Evolutionary conservation across 78 protist species (phyloP).

Genomic region (Dictyostelium firmibasis): DNA sequence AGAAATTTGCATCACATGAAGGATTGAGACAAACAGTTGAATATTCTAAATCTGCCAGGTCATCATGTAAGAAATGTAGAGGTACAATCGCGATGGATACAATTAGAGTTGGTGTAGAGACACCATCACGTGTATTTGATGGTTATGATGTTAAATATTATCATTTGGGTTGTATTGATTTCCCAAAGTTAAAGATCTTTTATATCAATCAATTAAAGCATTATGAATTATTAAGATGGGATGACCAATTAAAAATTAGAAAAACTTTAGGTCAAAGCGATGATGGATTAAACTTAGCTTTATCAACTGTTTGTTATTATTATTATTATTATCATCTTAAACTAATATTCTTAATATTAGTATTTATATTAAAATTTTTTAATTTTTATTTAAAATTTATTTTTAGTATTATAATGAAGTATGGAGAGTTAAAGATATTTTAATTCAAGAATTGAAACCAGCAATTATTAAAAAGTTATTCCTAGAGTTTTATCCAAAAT

Average conservation of each 20-base stretch:
- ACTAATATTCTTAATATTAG: neutral
- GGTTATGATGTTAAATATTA: constrained; percentile 42
- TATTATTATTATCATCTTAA: neutral
- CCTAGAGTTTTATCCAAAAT: constrained; percentile 1
- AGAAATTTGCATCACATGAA: neutral
- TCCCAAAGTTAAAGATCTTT: neutral
- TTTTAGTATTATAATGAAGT: constrained; percentile 71
- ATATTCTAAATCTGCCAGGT: constrained; percentile 49
- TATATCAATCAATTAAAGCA: constrained; percentile 41
- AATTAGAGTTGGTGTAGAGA: constrained; percentile 40
- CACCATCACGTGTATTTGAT: constrained; percentile 30
- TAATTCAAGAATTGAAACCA: constrained; percentile 25
- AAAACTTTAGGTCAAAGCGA: neutral
- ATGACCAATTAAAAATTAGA: constrained; percentile 25
- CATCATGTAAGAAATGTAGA: constrained; percentile 56
- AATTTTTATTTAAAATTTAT: neutral
- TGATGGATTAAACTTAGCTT: neutral
- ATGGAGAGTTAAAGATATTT: constrained; percentile 56
- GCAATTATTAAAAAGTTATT: constrained; percentile 11
- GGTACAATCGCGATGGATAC: neutral
- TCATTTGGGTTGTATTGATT: constrained; percentile 26
- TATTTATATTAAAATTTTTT: neutral
- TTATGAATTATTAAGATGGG: constrained; percentile 54
- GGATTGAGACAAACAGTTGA: constrained; percentile 16
- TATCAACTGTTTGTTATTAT: neutral